A percentile compares a stretch with the other conserved stretches of the same genome.
These are phyloP conservation scores for Wickerhamomyces sp. DNA, from an alignment of 1,139 yeast species.

Conservation along the genomic window DNA sequence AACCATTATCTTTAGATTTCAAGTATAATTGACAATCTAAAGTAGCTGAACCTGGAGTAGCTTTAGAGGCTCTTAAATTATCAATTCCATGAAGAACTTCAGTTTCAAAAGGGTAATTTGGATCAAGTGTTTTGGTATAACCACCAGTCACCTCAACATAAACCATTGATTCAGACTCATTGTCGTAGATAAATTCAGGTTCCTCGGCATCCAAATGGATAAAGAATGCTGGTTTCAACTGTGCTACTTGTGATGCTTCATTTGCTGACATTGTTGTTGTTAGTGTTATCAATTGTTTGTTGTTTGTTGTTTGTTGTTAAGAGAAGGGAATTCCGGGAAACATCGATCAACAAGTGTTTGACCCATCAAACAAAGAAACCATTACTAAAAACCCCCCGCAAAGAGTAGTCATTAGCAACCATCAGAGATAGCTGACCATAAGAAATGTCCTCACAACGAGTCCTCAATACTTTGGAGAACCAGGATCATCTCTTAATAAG, in stretches of 20 bases:
- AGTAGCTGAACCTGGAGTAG: conserved; percentile 24
- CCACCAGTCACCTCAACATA: conserved; percentile 30
- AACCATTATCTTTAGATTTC: conserved; percentile 32
- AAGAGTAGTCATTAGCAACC: too few species aligned
- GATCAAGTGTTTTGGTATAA: conserved; percentile 30
- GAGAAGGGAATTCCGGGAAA: too few species aligned
- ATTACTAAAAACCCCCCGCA: too few species aligned
- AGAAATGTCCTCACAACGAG: background rate
- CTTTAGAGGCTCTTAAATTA: conserved; percentile 36
- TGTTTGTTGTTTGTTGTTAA: background rate
- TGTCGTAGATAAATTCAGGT: conserved; percentile 22
- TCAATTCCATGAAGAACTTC: conserved; percentile 38
- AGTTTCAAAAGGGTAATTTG: conserved; percentile 30
- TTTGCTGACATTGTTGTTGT: background rate
- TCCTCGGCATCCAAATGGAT: conserved; percentile 28
- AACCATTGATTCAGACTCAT: conserved; percentile 15
- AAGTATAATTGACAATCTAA: conserved; percentile 49
- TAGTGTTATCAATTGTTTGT: background rate
- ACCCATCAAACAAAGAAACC: too few species aligned
- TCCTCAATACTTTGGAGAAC: conserved; percentile 7
- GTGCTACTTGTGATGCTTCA: conserved; percentile 5
- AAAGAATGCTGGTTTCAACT: conserved; percentile 31
- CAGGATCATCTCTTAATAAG: conserved; percentile 9
- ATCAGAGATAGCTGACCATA: too few species aligned
- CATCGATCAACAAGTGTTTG: too few species aligned